Percentiles rank a stretch among this genome's conserved stretches.
phyloP scores from a whole-genome alignment of 495 filamentous ascomycete genomes.

The Penicillium robsamsonii region DNA sequence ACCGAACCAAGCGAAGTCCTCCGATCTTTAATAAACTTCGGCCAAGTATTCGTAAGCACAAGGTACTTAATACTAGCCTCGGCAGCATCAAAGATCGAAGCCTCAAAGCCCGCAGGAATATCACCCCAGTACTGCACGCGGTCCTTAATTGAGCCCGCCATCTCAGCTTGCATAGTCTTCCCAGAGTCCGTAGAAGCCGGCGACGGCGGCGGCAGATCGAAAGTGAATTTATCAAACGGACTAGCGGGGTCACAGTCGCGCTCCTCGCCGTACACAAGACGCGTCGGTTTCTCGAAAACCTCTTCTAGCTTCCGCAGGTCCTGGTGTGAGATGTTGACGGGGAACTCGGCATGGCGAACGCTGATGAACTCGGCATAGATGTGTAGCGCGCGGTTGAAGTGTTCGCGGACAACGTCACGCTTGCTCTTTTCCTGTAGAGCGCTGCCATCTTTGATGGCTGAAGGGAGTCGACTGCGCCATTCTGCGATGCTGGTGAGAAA shows the following conservation, averaged over 20 bases:
- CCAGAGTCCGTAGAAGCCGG: constrained; percentile 25
- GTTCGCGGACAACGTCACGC: constrained; percentile 32
- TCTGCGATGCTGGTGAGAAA: constrained; percentile 58
- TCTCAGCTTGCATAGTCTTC: constrained; percentile 12
- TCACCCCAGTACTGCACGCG: constrained; percentile 36
- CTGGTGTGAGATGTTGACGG: constrained; percentile 59
- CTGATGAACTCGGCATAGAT: constrained; percentile 59
- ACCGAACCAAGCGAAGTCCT: constrained; percentile 23
- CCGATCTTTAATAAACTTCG: constrained; percentile 51
- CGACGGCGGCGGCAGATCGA: constrained; percentile 20
- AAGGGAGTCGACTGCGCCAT: constrained; percentile 46
- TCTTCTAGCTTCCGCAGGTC: constrained; percentile 46
- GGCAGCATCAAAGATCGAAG: constrained; percentile 56
- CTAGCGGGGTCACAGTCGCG: constrained; percentile 28
- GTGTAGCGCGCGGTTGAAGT: constrained; percentile 53
- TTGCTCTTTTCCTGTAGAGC: constrained; percentile 19
- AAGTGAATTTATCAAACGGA: constrained; percentile 32
- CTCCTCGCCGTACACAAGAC: constrained; percentile 34
- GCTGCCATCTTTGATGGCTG: constrained; percentile 17
- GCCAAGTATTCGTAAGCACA: constrained; percentile 70
- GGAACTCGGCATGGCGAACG: constrained; percentile 56
- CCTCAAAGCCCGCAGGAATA: constrained; percentile 52
- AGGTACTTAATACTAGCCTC: constrained; percentile 64
- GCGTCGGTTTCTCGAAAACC: constrained; percentile 47
- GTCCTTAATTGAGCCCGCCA: constrained; percentile 20